Evolutionary conservation across 116 monocot genomes (phyloP), one percentile per base, ranked within the genome.

Genomic region (Papilionanthe hybrid): DNA sequence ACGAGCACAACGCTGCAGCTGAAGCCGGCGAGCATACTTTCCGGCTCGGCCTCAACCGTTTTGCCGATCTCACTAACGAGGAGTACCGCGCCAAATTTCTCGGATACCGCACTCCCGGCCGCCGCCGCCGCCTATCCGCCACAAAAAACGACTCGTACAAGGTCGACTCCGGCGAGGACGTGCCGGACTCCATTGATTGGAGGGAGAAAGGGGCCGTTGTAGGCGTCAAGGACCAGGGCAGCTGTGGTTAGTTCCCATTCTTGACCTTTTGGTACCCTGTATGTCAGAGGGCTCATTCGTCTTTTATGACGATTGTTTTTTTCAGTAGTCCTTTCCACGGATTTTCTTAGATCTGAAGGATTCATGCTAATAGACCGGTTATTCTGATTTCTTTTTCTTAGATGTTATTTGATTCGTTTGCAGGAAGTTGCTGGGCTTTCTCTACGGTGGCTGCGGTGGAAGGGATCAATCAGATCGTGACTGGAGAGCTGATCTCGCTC

Each of bases 361-460:
- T 56, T 56, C 56, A 13, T 49, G 29, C 27, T 1, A 9, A 47
- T 44, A 12, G 22, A 0, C 48, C 30, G 28, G 17, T 17, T 28
- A 15, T 23, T 49, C 28, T 47, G 1, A 5, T 17, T 53, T 53
- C 55, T 50, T 18, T 41, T 9, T 20, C 68, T 17, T 13, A 20
- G 20, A 3, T 20, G 10, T 53, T 0, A 20, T 30, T 71, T 8
- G 9, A 32, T 50, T 7, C 4, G 0, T 68, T n/a, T 9, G 48
- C 53, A 89, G 89, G 89, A 76, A 84, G 86, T 41, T 89, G 89
- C 79, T 89, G 89, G 89, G 89, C 89, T 41, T 89, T 89, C 57
- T 89, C 89, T 25, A 68, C 89, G 7, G 57, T 89, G 17, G 86
- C 81, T 1, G 83, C 86, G 11, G 83, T 89, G 75, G 89, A 89